A percentile compares a stretch with the other conserved stretches of the same genome.
These are phyloP conservation scores for Selenicereus undatus DNA, from an alignment of 148 eudicot species.

Conservation along the genomic window DNA sequence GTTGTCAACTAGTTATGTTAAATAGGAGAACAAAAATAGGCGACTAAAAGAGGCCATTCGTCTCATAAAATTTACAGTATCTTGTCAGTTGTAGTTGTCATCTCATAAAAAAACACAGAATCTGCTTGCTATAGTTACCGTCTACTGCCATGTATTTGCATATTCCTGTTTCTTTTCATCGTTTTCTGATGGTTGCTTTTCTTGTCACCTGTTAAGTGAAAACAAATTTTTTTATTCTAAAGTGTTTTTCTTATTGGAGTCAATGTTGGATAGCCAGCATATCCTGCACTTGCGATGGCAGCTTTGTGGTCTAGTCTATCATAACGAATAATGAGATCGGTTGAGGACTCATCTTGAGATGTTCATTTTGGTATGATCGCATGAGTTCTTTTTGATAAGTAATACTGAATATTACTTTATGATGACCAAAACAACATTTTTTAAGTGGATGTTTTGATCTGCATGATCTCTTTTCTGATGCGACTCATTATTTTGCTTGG, in stretches of 20 bases:
- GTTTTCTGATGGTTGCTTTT: no score
- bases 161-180: not conserved
- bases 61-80: not conserved
- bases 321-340: not conserved
- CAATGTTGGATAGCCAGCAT: not conserved
- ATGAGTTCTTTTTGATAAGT: no score
- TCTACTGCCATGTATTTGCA: not conserved
- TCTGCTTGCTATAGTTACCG: not conserved
- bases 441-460: not conserved
- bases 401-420: no score
- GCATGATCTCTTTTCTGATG: not conserved
- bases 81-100: not conserved
- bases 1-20: not conserved
- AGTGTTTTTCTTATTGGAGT: constrained; percentile 1
- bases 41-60: not conserved
- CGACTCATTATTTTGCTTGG: not conserved
- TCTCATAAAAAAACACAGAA: not conserved
- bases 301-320: not conserved
- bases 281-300: not conserved
- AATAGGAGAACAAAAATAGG: not conserved
- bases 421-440: no score
- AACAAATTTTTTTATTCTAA: not conserved
- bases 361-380: not conserved
- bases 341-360: not conserved
- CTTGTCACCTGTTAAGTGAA: not conserved